A percentile compares a stretch with the other conserved stretches of the same genome.
These are phyloP conservation scores for Mortierella sp. DNA, from an alignment of 371 early-diverging fungal species.

Conservation along the genomic window DNA sequence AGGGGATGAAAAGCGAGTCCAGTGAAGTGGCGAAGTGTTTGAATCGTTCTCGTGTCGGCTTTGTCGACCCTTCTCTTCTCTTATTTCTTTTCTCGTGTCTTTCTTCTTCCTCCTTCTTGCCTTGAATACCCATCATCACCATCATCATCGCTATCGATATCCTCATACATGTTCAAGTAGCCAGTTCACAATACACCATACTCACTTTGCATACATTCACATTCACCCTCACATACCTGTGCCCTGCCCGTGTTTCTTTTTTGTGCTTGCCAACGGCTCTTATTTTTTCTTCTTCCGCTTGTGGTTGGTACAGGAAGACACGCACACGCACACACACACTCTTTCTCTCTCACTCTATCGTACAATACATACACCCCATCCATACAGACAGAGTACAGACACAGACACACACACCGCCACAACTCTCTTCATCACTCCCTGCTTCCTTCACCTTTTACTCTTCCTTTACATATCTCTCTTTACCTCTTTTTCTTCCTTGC, in stretches of 20 bases:
- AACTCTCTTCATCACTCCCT: background rate
- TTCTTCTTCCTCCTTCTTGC: background rate
- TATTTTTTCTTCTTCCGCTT: background rate
- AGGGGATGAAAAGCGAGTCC: background rate
- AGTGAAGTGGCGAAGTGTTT: background rate
- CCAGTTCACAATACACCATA: background rate
- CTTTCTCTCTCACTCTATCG: background rate
- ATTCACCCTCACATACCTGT: background rate
- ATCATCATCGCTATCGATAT: background rate
- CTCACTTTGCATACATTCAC: background rate
- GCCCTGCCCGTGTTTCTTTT: background rate
- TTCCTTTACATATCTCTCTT: background rate
- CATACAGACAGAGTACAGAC: background rate
- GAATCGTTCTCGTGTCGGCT: background rate
- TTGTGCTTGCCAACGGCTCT: background rate
- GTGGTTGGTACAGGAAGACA: background rate
- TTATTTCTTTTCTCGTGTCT: background rate
- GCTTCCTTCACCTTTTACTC: background rate
- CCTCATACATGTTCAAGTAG: background rate
- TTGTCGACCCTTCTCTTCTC: background rate
- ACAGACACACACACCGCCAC: background rate
- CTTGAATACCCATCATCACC: background rate
- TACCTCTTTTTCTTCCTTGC: background rate
- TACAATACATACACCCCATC: background rate
- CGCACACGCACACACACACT: background rate